A percentile compares a stretch with the other conserved stretches of the same genome.
Evolutionary conservation across 306 rosid genomes (phyloP).

Genomic region (Prunus mira): DNA sequence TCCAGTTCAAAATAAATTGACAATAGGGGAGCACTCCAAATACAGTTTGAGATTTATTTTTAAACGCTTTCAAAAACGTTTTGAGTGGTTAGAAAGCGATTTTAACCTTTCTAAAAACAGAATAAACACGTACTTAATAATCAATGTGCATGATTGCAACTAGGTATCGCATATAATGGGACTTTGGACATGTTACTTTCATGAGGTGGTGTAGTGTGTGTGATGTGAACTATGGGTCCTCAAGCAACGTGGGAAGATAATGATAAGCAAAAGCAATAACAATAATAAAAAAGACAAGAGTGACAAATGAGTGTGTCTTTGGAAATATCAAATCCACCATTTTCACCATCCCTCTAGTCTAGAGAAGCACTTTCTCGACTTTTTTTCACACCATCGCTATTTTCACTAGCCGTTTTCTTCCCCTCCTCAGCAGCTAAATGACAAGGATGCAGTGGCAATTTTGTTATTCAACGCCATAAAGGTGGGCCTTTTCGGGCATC

Average conservation of each 20-base stretch:
- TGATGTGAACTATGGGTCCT: neutral
- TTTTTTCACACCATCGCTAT: neutral
- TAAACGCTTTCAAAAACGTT: too few relatives aligned
- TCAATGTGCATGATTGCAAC: too few relatives aligned
- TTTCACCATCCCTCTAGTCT: conserved; percentile 15
- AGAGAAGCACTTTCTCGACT: neutral
- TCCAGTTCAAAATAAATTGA: too few relatives aligned
- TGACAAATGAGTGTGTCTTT: neutral
- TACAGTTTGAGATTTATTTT: too few relatives aligned
- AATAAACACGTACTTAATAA: too few relatives aligned
- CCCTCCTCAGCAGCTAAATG: neutral
- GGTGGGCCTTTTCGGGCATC: conserved; percentile 21
- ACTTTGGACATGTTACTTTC: neutral
- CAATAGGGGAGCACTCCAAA: too few relatives aligned
- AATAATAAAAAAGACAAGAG: neutral
- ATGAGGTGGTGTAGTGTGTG: neutral
- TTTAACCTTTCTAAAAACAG: too few relatives aligned
- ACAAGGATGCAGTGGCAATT: conserved; percentile 20
- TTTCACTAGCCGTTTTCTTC: neutral
- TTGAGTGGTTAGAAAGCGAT: too few relatives aligned
- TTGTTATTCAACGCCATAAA: conserved; percentile 17
- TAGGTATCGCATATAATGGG: neutral
- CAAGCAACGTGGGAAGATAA: conserved; percentile 8
- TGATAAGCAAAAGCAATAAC: neutral
- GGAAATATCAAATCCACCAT: conserved; percentile 28